Evolutionary conservation across 1,139 yeast genomes (phyloP).

Genomic region (Pneumocystis murina): DNA sequence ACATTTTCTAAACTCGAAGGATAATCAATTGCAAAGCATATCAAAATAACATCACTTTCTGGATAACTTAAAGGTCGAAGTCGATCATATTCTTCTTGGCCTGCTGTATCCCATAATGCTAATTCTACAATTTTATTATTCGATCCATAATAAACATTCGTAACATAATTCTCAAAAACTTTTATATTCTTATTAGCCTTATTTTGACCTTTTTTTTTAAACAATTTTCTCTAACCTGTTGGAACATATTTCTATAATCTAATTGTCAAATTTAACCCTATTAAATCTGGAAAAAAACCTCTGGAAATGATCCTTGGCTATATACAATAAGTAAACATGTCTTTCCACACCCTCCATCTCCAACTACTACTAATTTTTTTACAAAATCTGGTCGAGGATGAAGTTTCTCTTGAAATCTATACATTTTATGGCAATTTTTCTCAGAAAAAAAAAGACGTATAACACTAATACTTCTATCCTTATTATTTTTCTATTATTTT

Average conservation of each 20-base stretch:
- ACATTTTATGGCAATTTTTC: not conserved
- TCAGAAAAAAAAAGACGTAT: not conserved
- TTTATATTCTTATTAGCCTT: not conserved
- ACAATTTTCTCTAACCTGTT: slow-evolving; percentile 24
- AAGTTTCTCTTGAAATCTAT: not conserved
- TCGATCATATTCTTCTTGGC: slow-evolving; percentile 83
- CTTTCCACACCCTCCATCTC: slow-evolving; percentile 93
- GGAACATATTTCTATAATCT: slow-evolving; percentile 44
- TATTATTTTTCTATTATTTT: not conserved
- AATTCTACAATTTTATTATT: slow-evolving; percentile 46
- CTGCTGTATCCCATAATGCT: slow-evolving; percentile 88
- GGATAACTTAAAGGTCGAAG: slow-evolving; percentile 72
- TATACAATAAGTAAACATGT: slow-evolving; percentile 76
- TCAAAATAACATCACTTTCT: slow-evolving; percentile 57
- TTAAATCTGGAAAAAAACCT: slow-evolving; percentile 40
- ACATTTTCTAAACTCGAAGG: slow-evolving; percentile 55
- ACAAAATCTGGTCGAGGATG: slow-evolving; percentile 4
- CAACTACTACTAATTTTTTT: slow-evolving; percentile 68
- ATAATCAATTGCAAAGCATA: slow-evolving; percentile 62
- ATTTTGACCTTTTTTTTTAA: not conserved
- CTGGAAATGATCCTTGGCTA: slow-evolving; percentile 62
- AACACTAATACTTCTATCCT: not conserved
- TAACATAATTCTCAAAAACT: slow-evolving; percentile 70
- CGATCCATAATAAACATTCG: slow-evolving; percentile 36
- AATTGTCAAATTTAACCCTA: not conserved